phyloP scores from a whole-genome alignment of 306 rosid species.

The Abrus precatorius region DNA sequence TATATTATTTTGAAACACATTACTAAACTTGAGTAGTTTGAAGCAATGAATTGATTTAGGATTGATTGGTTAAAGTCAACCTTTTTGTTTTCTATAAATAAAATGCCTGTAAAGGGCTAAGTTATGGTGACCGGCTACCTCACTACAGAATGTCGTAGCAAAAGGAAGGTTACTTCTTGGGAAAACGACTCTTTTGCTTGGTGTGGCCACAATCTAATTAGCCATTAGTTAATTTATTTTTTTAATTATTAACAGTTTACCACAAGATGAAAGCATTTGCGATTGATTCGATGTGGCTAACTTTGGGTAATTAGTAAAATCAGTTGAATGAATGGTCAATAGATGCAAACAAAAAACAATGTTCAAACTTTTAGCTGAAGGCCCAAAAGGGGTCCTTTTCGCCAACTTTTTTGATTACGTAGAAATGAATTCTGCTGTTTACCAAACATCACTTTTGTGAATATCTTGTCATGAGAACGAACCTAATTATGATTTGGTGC shows the following conservation, averaged over 20 bases:
- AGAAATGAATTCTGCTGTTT: not conserved
- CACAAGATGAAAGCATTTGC: not conserved
- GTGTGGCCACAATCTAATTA: not conserved
- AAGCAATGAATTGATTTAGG: not conserved
- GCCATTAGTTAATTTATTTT: not conserved
- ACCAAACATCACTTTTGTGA: not conserved
- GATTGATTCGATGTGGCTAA: not conserved
- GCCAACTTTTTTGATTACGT: not conserved
- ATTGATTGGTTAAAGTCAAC: not conserved
- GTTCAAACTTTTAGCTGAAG: not conserved
- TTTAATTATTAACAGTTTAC: not conserved
- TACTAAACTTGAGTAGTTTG: not conserved
- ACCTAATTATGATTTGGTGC: not conserved
- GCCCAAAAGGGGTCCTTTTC: not conserved
- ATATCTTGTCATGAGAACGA: not conserved
- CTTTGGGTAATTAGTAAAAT: not conserved
- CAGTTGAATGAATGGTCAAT: not conserved
- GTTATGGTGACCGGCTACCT: not conserved
- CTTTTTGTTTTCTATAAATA: not conserved
- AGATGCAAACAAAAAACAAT: not conserved
- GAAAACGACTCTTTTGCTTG: not conserved
- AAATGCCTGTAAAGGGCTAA: not conserved
- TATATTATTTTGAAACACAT: not conserved
- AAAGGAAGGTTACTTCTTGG: not conserved
- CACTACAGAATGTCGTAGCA: not conserved